A percentile compares a stretch with the other conserved stretches of the same genome.
These are phyloP conservation scores for Plantago lanceolata DNA, from an alignment of 305 asterid species.

Conservation along the genomic window DNA sequence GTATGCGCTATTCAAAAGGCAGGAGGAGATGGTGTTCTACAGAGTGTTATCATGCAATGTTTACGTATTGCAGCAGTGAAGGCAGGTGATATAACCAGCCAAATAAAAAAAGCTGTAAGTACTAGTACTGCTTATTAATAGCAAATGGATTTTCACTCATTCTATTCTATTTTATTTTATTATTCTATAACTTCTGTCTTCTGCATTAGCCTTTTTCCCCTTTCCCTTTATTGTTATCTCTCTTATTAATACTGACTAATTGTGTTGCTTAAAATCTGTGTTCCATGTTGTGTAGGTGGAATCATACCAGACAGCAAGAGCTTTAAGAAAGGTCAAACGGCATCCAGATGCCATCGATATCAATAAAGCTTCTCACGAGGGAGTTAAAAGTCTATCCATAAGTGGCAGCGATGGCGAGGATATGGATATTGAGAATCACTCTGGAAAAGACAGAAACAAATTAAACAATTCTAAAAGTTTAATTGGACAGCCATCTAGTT, in stretches of 20 bases:
- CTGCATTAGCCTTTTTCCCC: background rate
- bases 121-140: slow-evolving; percentile 14
- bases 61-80: slow-evolving; percentile 82
- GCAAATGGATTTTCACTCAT: background rate
- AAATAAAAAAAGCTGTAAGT: slow-evolving; percentile 71
- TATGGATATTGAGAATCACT: slow-evolving; percentile 46
- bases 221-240: background rate
- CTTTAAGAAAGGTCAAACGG: slow-evolving; percentile 63
- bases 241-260: background rate
- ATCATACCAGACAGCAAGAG: slow-evolving; percentile 55
- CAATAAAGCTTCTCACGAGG: slow-evolving; percentile 31
- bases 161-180: no score
- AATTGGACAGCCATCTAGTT: slow-evolving; percentile 67
- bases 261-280: slow-evolving; percentile 16
- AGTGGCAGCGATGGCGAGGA: slow-evolving; percentile 45
- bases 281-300: slow-evolving; percentile 52
- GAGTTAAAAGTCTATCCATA: slow-evolving; percentile 28
- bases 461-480: slow-evolving; percentile 35
- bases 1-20: slow-evolving; percentile 88
- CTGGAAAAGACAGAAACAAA: slow-evolving; percentile 38
- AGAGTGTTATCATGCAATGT: slow-evolving; percentile 85
- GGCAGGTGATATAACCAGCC: slow-evolving; percentile 76
- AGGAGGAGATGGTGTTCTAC: slow-evolving; percentile 75
- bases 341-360: slow-evolving; percentile 50
- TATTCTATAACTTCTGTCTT: no score